phyloP scores from a whole-genome alignment of 768 basidiomycete species.

The Trametes sanguinea region DNA sequence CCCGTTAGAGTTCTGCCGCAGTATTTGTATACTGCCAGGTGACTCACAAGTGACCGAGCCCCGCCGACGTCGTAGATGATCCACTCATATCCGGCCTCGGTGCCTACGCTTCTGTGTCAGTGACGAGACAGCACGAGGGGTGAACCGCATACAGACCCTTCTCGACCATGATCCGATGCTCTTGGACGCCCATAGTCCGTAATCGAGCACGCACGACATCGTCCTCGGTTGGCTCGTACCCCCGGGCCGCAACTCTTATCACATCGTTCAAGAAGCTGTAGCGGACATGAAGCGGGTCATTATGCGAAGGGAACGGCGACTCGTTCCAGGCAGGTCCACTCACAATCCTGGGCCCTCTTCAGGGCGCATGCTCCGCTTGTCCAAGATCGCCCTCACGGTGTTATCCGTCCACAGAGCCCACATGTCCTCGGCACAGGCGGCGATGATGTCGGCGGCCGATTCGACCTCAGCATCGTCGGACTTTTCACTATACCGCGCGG shows the following conservation, averaged over 20 bases:
- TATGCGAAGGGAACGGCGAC: neutral
- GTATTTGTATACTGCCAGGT: neutral
- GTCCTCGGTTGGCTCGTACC: slow-evolving; percentile 70
- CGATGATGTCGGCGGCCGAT: slow-evolving; percentile 56
- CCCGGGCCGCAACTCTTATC: slow-evolving; percentile 60
- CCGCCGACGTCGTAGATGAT: slow-evolving; percentile 82
- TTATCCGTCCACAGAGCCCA: slow-evolving; percentile 65
- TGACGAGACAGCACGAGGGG: neutral
- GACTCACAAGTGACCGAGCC: slow-evolving; percentile 51
- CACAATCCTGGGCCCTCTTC: slow-evolving; percentile 78
- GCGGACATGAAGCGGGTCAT: neutral
- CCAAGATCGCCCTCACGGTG: slow-evolving; percentile 58
- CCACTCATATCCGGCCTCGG: slow-evolving; percentile 71
- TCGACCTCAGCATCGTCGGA: slow-evolving; percentile 40
- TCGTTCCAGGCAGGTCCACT: slow-evolving; percentile 29
- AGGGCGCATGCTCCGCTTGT: slow-evolving; percentile 44
- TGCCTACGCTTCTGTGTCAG: slow-evolving; percentile 38
- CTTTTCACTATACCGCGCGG: slow-evolving; percentile 1
- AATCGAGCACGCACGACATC: slow-evolving; percentile 80
- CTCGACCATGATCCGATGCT: slow-evolving; percentile 67
- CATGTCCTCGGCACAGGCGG: slow-evolving; percentile 63
- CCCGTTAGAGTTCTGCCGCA: neutral
- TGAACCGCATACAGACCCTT: slow-evolving; percentile 45
- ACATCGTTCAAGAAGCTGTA: slow-evolving; percentile 70
- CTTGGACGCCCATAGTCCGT: slow-evolving; percentile 77